Evolutionary conservation across 495 filamentous ascomycete species (phyloP), one percentile per base, ranked within the genome.

Genomic region (Penicillium egyptiacum): DNA sequence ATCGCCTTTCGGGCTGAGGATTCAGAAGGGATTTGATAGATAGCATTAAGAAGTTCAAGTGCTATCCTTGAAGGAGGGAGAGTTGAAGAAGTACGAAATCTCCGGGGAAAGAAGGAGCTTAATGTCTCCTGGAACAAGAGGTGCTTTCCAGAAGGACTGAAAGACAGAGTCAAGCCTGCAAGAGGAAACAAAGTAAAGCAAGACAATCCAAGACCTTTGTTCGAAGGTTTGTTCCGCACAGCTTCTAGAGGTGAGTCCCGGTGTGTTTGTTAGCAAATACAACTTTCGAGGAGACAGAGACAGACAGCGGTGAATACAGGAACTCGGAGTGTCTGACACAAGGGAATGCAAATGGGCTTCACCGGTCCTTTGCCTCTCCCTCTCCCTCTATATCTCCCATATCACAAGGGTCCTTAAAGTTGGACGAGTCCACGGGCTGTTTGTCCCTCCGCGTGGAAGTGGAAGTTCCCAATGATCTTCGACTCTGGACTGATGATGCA

Each of bases 1-100:
- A 49, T 55, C 26, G 69, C 61, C 35, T 53, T 28, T 60, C 64
- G 6, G 66, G 67, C 23, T 64, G 17, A 1, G 69, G 70, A 49
- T 75, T 73, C 25, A 74, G 48, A 14, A 74, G 50, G 41, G 69
- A 68, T 20, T 63, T 56, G 48, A 74, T 73, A 4, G 71, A 66
- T 23, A 65, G 58, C 71, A 74, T 74, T 59, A 44, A 47, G 39
- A 20, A n/a, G 8, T 50, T 44, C 31, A 53, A 56, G 57, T 59
- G 26, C 40, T 43, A 55, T 62, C 62, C 60, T 60, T 63, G 62
- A 63, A 55, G 30, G 54, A 45, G 46, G 20, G 43, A 59, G 42
- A 39, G n/a, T 42, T 10, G 39, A 31, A 28, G 50, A 41, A 39
- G 33, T 35, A 46, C 23, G 12, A 42, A 42, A 30, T 37, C 25